phyloP scores from a whole-genome alignment of 129 eudicot species.

The Smallanthus sonchifolius region DNA sequence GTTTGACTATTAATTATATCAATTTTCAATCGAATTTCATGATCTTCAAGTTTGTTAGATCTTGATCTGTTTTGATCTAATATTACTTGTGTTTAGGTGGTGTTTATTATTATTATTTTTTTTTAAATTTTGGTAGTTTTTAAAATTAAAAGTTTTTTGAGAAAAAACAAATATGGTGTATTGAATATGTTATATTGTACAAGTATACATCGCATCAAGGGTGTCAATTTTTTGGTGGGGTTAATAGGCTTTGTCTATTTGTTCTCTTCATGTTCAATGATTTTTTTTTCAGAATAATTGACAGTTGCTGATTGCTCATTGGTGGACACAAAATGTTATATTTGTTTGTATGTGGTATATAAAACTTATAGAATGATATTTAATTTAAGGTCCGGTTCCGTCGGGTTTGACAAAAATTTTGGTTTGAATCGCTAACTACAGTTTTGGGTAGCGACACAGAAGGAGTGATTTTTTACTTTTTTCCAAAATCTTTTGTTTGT shows the following conservation, averaged over 20 bases:
- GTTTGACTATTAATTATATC: neutral
- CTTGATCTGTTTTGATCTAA: neutral
- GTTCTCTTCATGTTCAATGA: neutral
- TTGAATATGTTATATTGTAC: slow-evolving; percentile 17
- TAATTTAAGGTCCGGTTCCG: neutral
- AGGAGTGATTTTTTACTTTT: neutral
- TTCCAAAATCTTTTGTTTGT: neutral
- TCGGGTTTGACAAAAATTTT: neutral
- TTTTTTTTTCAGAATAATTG: neutral
- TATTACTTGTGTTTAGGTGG: neutral
- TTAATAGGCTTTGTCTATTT: slow-evolving; percentile 8
- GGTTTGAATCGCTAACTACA: neutral
- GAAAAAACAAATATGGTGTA: neutral
- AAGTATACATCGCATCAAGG: neutral
- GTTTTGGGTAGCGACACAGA: neutral
- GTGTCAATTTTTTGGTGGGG: neutral
- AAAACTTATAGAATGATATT: neutral
- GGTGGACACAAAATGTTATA: neutral
- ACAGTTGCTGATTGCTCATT: slow-evolving; percentile 19
- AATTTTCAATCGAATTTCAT: neutral
- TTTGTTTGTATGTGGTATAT: slow-evolving; percentile 15
- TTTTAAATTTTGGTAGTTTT: neutral
- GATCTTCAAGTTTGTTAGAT: neutral
- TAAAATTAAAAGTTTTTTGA: neutral
- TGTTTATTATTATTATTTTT: neutral